phyloP scores from a whole-genome alignment of 83 land plant species.

The Diphasiastrum complanatum region DNA sequence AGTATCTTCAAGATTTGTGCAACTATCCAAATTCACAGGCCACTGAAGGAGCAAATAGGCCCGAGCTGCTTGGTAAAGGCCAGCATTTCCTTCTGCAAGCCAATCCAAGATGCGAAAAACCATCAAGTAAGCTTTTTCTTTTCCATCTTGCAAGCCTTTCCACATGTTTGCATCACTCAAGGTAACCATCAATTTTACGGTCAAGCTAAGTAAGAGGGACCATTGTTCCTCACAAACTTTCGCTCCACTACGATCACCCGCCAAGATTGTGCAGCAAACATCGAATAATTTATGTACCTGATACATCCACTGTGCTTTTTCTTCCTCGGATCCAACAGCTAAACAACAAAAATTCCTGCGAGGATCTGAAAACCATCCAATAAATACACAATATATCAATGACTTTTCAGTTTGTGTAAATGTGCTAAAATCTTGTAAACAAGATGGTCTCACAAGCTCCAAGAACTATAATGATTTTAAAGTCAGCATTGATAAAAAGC shows the following conservation, averaged over 20 bases:
- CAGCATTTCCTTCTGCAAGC: conserved; percentile 40
- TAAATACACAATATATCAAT: neutral
- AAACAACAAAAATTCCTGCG: conserved; percentile 52
- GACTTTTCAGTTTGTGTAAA: neutral
- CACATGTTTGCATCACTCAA: conserved; percentile 64
- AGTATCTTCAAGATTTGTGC: conserved; percentile 3
- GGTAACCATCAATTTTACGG: conserved; percentile 56
- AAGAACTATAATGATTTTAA: too few species aligned
- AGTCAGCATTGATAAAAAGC: too few species aligned
- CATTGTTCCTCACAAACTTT: neutral
- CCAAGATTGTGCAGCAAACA: conserved; percentile 43
- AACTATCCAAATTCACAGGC: conserved; percentile 12
- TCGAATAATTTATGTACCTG: conserved; percentile 49
- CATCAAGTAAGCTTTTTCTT: conserved; percentile 29
- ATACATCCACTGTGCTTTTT: conserved; percentile 54
- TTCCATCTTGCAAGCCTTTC: conserved; percentile 34
- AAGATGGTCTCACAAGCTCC: neutral
- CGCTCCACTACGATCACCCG: conserved; percentile 28
- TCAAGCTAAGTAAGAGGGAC: conserved; percentile 28
- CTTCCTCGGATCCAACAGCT: conserved; percentile 41
- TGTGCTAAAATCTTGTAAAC: neutral
- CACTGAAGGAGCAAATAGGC: conserved; percentile 34
- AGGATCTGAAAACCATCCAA: conserved; percentile 36
- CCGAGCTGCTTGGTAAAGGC: conserved; percentile 49
- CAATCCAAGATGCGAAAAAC: conserved; percentile 37